A percentile compares a stretch with the other conserved stretches of the same genome.
Evolutionary conservation across 129 eudicot species (phyloP).

Genomic region (carrot (Daucus carota)): DH1_v3.0 NC_030384.2:42874501-42875000

Average conservation of each 20-base stretch:
- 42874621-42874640: background rate
- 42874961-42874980: background rate
- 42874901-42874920: background rate
- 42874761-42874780: background rate
- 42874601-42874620: background rate
- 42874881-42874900: background rate
- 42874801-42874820: background rate
- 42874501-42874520: constrained; percentile 63
- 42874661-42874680: background rate
- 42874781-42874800: background rate
- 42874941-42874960: background rate
- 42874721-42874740: background rate
- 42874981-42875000: background rate
- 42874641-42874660: background rate
- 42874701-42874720: background rate
- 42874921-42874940: background rate
- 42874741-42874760: background rate
- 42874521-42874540: constrained; percentile 21
- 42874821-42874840: background rate
- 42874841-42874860: background rate
- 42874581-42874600: background rate
- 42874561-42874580: constrained; percentile 33
- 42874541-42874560: constrained; percentile 22
- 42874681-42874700: background rate
- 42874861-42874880: background rate